These are phyloP conservation scores for Scedosporium dehoogii DNA, from an alignment of 2,329 filamentous ascomycete species.

Conservation along the genomic window DNA sequence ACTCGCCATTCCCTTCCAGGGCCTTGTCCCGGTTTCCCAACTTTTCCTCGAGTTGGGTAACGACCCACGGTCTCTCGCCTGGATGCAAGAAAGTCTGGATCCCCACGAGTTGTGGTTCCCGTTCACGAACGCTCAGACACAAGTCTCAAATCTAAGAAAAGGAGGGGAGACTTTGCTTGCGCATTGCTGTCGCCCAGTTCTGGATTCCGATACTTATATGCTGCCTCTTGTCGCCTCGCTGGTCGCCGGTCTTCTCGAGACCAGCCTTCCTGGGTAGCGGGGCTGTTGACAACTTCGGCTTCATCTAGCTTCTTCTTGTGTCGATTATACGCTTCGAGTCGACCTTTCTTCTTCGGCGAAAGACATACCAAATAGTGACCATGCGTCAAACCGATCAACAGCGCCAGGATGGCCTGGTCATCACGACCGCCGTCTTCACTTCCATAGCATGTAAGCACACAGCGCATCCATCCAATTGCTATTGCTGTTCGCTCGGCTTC, in stretches of 20 bases:
- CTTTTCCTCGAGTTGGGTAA: background rate
- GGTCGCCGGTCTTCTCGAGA: no score
- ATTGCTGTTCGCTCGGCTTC: no score
- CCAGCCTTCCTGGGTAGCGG: no score
- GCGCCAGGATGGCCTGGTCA: constrained; percentile 13
- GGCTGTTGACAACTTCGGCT: no score
- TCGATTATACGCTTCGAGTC: no score
- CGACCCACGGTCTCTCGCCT: background rate
- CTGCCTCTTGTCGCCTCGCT: no score
- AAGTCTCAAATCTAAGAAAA: background rate
- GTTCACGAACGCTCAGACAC: background rate
- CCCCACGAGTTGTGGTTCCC: background rate
- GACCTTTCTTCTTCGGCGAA: no score
- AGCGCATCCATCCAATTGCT: background rate
- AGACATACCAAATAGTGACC: no score
- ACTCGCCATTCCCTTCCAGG: background rate
- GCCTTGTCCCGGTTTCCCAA: background rate
- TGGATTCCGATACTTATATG: background rate
- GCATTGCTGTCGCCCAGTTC: background rate
- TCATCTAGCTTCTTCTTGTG: no score
- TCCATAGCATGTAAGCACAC: constrained; percentile 10
- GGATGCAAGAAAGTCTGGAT: no score
- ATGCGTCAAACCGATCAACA: constrained; percentile 7
- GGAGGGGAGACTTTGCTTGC: background rate
- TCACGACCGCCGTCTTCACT: constrained; percentile 11